Percentiles rank a stretch among this genome's conserved stretches.
Conservation (phyloP, 2,329 filamentous ascomycete species). For the Bretziella fagacearum region DNA sequence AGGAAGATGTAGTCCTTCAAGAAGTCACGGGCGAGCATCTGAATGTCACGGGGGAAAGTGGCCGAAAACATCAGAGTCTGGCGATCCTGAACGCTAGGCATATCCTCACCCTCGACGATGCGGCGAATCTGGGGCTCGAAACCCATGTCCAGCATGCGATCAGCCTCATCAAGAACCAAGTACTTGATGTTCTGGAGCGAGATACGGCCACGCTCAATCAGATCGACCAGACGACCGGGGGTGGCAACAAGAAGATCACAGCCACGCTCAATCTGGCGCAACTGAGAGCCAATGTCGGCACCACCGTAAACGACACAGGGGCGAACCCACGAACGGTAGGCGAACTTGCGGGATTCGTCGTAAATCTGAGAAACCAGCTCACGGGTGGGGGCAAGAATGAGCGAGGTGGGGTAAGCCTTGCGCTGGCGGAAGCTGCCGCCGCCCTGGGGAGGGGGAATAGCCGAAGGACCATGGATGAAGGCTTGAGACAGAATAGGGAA, state of each 20-base stretch:
- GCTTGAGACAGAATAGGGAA: slow-evolving; percentile 99
- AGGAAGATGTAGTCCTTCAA: slow-evolving; percentile 98
- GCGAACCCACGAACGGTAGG: slow-evolving; percentile 96
- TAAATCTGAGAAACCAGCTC: slow-evolving; percentile 98
- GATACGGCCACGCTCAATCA: slow-evolving; percentile 96
- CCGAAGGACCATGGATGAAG: slow-evolving; percentile 72
- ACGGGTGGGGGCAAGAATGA: slow-evolving; percentile 92
- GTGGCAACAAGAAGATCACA: slow-evolving; percentile 96
- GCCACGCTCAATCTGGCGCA: slow-evolving; percentile 92
- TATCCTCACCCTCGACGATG: slow-evolving; percentile 96
- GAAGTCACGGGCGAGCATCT: slow-evolving; percentile 98
- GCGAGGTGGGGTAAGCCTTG: slow-evolving; percentile 91
- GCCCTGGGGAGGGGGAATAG: slow-evolving; percentile 44
- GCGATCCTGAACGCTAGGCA: slow-evolving; percentile 67
- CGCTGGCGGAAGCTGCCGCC: slow-evolving; percentile 82
- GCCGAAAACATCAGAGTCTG: slow-evolving; percentile 99
- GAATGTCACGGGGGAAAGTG: slow-evolving; percentile 96
- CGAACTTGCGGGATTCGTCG: slow-evolving; percentile 93
- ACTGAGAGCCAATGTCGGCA: slow-evolving; percentile 95
- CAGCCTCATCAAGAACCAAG: slow-evolving; percentile 93
- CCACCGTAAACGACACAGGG: slow-evolving; percentile 98
- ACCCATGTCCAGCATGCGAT: slow-evolving; percentile 99
- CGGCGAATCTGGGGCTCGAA: slow-evolving; percentile 99
- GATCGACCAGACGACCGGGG: slow-evolving; percentile 87
- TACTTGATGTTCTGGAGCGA: slow-evolving; percentile 99